phyloP scores from a whole-genome alignment of 2,329 filamentous ascomycete genomes.

The Pyricularia sp. region DNA sequence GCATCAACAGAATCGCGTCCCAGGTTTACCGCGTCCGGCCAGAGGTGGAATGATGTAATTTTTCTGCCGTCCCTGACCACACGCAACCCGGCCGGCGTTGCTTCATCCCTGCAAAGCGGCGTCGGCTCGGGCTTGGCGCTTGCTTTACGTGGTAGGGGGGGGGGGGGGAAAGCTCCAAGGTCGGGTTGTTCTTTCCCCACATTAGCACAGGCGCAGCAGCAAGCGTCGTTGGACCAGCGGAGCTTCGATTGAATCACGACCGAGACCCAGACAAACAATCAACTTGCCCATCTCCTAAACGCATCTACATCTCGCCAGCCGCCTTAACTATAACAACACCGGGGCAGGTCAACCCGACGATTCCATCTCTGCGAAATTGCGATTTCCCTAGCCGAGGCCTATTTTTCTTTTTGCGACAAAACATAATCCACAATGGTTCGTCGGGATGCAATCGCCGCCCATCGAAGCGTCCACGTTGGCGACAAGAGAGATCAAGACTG shows the following conservation, averaged over 20 bases:
- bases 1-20: background rate
- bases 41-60: background rate
- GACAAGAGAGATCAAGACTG: background rate
- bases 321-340: background rate
- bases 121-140: background rate
- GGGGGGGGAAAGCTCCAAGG: background rate
- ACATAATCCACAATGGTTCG: conserved; percentile 1
- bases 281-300: background rate
- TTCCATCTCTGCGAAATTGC: background rate
- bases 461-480: background rate
- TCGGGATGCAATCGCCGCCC: background rate
- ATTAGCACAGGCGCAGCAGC: background rate
- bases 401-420: background rate
- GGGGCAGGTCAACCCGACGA: background rate
- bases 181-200: background rate
- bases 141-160: no score
- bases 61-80: background rate
- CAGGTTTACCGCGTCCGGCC: background rate
- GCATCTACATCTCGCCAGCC: background rate
- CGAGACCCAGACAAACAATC: background rate
- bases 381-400: background rate
- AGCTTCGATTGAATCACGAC: background rate
- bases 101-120: background rate
- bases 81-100: background rate
- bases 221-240: background rate